Evolutionary conservation across 345 rosid genomes (phyloP), one percentile per base, ranked within the genome.

Genomic region (Lepidium didymum): DNA sequence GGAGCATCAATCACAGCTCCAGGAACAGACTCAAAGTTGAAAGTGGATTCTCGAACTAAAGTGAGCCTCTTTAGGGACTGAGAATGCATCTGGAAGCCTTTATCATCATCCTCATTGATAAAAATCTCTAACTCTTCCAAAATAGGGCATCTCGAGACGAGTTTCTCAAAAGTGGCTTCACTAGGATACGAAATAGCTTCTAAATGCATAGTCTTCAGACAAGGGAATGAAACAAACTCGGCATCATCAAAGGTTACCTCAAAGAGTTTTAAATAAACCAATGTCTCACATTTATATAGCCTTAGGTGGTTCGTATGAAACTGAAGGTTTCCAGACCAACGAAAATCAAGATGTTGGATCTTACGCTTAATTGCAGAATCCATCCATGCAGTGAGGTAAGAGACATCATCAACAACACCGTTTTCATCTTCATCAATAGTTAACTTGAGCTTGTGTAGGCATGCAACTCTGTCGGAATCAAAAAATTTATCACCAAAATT

Each of bases 161-260:
- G 54, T 45, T 7, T 45, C 54, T 62, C 33, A 4, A 38, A 41
- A 41, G 8, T 41, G 7, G 16, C 16, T 15, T 41, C 45, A 41
- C n/a, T 41, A 15, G 16, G 10, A 25, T 36, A 43, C 0, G 1
- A 1, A 31, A n/a, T 2, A 56, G 35, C 0, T 12, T 8, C 21
- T 9, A 67, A 44, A n/a, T 34, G 15, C 35, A 67, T 43, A 2
- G 3, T 43, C 55, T 56, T 67, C 0, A 67, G 44, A 10, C 64
- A 67, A 56, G 72, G 72, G 1, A 67, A 67, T 8, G 16, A 56
- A 44, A 56, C 45, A 34, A 21, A 55, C 44, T 43, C 54, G 12
- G 34, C 21, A 19, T 43, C 1, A 18, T 0, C 34, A 9, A 54
- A 42, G 8, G 8, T 0, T 4, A 9, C 34, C 4, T 3, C 0